Evolutionary conservation across 805 yeast genomes (phyloP).

Genomic region (Teunomyces stri): DNA sequence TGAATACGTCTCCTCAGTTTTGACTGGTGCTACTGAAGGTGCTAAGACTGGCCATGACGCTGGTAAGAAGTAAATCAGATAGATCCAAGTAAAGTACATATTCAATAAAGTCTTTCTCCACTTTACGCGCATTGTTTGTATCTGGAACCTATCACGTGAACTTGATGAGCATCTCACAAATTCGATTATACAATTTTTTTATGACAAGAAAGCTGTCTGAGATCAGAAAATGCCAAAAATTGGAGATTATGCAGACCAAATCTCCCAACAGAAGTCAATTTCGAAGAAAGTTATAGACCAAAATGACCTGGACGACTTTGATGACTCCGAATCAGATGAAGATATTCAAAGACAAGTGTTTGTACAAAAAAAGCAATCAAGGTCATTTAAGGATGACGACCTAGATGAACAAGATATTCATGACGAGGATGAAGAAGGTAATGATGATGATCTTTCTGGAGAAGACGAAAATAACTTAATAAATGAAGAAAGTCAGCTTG

Average conservation of each 20-base stretch:
- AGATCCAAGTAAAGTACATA: neutral
- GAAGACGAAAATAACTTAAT: slow-evolving; percentile 17
- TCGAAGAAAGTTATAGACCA: neutral
- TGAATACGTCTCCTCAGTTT: slow-evolving; percentile 50
- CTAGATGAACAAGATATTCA: slow-evolving; percentile 13
- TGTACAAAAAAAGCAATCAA: neutral
- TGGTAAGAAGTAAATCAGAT: slow-evolving; percentile 17
- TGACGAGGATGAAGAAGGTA: slow-evolving; percentile 11
- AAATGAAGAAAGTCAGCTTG: slow-evolving; percentile 13
- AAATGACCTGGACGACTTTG: slow-evolving; percentile 6
- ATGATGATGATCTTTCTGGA: slow-evolving; percentile 9
- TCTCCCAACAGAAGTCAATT: neutral
- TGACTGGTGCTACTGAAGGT: slow-evolving; percentile 59
- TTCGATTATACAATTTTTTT: too few relatives aligned
- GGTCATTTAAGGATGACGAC: neutral
- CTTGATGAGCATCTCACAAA: too few relatives aligned
- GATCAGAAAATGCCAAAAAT: too few relatives aligned
- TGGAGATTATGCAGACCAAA: neutral
- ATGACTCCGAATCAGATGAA: slow-evolving; percentile 8
- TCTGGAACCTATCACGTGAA: too few relatives aligned
- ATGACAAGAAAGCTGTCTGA: too few relatives aligned
- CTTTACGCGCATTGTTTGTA: too few relatives aligned
- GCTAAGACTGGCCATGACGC: slow-evolving; percentile 36
- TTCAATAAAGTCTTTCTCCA: neutral
- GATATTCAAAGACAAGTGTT: slow-evolving; percentile 3